Evolutionary conservation across 208 protist genomes (phyloP), one percentile per base, ranked within the genome.

Genomic region (Acanthamoeba pearcei): DNA sequence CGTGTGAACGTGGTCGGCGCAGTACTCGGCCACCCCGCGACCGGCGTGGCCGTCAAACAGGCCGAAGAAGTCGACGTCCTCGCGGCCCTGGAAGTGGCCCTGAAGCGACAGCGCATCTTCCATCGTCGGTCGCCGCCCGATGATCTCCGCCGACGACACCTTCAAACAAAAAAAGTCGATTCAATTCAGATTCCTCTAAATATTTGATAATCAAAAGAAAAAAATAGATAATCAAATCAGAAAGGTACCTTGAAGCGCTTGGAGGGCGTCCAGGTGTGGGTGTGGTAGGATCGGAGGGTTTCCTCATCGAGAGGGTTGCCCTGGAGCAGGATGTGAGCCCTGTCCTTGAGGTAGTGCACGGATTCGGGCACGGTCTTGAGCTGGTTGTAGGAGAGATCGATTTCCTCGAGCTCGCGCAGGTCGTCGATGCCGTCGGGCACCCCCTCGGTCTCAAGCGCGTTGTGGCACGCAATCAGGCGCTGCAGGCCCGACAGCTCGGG

Each of bases 41-140:
- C 95, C 92, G 32, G 95, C 95, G 62, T 96, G 95, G 27, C 90
- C 90, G 51, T 94, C 90, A 35, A 82, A 94, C 17, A 94, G 76
- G 53, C 90, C 90, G 32, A 86, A 94, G 68, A 82, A 94, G 76
- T 94, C 90, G 19, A 94, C 51, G 32, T 94, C 55, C n/a, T 94
- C 90, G 13, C 57, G 49, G 64, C 89, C 89, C 35, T 32, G n/a
- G 46, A 94, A 94, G 66, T 17, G 29, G 22, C 90, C 90, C 68
- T 94, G 68, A 9, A 94, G 27, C 4, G 72, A 94, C 1, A 94
- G 32, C n/a, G 90, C 90, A 22, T 94, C 90, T 24, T 94, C 90
- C 90, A 94, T 94, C 29, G 90, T 94, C 9, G 90, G 90, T 55
- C 90, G 46, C 42, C 76, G 68, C 22, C 90, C 90, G 53, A 94